A percentile compares a stretch with the other conserved stretches of the same genome.
phyloP scores from a whole-genome alignment of 2,329 filamentous ascomycete genomes.

The Alternaria sp. region DNA sequence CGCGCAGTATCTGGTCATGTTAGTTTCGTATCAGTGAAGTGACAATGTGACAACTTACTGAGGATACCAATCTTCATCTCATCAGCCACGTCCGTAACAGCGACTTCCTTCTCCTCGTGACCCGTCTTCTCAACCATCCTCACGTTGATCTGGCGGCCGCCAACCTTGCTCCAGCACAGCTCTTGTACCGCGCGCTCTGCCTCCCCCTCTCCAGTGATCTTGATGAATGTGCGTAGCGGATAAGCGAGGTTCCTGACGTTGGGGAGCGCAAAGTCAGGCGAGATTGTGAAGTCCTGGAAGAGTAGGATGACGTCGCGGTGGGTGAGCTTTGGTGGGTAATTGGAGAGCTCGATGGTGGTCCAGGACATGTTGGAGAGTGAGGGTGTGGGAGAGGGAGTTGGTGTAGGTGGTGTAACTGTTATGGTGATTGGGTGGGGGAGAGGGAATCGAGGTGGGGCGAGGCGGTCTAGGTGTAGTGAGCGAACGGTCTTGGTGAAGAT shows the following conservation, averaged over 20 bases:
- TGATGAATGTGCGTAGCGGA: slow-evolving; percentile 15
- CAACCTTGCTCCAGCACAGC: slow-evolving; percentile 5
- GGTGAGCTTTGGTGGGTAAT: slow-evolving; percentile 15
- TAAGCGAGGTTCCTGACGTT: slow-evolving; percentile 9
- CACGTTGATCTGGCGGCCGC: slow-evolving; percentile 7
- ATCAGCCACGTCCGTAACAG: slow-evolving; percentile 11
- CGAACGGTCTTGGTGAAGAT: slow-evolving; percentile 6
- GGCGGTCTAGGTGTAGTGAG: slow-evolving; percentile 3
- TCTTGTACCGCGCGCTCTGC: slow-evolving; percentile 12
- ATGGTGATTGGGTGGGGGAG: not conserved
- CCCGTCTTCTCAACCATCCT: slow-evolving; percentile 1
- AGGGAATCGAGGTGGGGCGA: slow-evolving; percentile 1
- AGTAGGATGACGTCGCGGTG: slow-evolving; percentile 8
- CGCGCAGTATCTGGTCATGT: slow-evolving; percentile 12
- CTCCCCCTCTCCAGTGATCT: slow-evolving; percentile 5
- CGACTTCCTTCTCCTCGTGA: slow-evolving; percentile 6
- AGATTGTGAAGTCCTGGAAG: slow-evolving; percentile 15
- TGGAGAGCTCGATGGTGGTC: slow-evolving; percentile 15
- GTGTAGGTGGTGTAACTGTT: not conserved
- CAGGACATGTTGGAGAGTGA: not conserved
- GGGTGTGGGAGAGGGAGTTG: not conserved
- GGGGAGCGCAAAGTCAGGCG: slow-evolving; percentile 10
- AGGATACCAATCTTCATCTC: slow-evolving; percentile 21
- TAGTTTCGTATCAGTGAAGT: not conserved
- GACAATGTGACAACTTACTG: slow-evolving; percentile 3